Percentiles rank a stretch among this genome's conserved stretches.
These are phyloP conservation scores for Neurospora hispaniola DNA, from an alignment of 495 filamentous ascomycete genomes.

Conservation along the genomic window DNA sequence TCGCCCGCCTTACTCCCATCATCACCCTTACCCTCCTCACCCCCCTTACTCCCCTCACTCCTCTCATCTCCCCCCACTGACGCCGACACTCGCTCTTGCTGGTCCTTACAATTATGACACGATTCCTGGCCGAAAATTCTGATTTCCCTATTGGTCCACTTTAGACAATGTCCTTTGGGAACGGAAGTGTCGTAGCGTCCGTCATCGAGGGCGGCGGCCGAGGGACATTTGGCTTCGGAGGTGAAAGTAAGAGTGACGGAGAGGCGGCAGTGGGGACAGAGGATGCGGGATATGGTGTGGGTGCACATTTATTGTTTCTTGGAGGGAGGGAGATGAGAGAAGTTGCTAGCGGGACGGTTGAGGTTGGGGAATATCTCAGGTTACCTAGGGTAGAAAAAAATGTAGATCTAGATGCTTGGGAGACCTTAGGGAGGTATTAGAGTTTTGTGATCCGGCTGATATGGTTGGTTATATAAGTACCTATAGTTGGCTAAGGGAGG, in stretches of 20 bases:
- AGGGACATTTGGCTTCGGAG: background rate
- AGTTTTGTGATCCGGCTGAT: no score
- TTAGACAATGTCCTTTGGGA: background rate
- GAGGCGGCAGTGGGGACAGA: background rate
- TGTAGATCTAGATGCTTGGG: no score
- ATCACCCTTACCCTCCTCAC: background rate
- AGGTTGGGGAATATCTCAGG: no score
- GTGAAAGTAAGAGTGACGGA: background rate
- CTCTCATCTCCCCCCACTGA: background rate
- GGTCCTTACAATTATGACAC: background rate
- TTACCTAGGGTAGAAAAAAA: no score
- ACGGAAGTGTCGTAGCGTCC: background rate
- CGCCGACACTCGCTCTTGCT: background rate
- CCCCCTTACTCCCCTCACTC: background rate
- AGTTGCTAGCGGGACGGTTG: no score
- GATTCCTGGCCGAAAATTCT: background rate
- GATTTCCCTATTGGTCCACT: background rate
- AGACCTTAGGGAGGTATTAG: no score
- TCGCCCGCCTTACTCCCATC: no score
- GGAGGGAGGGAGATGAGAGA: no score
- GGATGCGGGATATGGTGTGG: background rate
- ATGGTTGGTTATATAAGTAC: background rate
- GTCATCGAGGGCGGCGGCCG: background rate
- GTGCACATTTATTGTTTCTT: background rate
- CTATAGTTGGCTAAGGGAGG: background rate